Base-by-base conservation (phyloP, 2,329 filamentous ascomycete genomes). In the Proliferodiscus dingleyae region DNA sequence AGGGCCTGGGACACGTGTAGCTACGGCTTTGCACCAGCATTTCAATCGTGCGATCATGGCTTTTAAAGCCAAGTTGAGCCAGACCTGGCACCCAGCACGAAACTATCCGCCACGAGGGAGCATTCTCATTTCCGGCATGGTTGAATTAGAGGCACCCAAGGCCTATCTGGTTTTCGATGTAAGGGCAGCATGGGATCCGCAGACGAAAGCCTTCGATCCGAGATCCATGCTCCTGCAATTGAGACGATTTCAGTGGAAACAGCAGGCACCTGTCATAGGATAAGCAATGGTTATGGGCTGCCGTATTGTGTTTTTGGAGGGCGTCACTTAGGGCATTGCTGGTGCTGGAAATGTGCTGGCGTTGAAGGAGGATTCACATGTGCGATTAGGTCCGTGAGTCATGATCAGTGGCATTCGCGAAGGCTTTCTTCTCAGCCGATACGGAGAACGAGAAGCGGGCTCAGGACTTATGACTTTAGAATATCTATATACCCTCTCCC, bases 161-260 rank as follows among this genome's bases (percentile, higher is more conserved):
- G 70, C 70, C 1, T 66, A 66, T 40, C 58, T 81, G 44, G 68
- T 71, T 2, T 64, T 81, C 10, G 73, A 79, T 48, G 75, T 77
- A 2, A 47, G 63, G 9, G 73, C 69, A 2, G 78, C 71, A 61
- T 83, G 76, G 62, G 71, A 82, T 56, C 77, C 78, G 1, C 74
- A 77, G 59, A 71, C 69, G 32, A 68, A 69, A 49, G 66, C 48
- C 9, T 64, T 55, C 45, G 60, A 65, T 51, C 10, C 45, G 10
- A 59, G 54, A 13, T 67, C 63, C 39, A 59, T 67, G 56, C 38
- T 50, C 24, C 65, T 73, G 37, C 58, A 62, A n/a, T 54, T 76
- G 15, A 69, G 70, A 54, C 67, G 72, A 49, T 55, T 73, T 46
- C 69, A 68, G 46, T 52, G 64, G n/a, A 70, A 69, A 53, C 66